Conservation (phyloP, 2,329 filamentous ascomycete species). For the Arthrobotrys musiformis region DNA sequence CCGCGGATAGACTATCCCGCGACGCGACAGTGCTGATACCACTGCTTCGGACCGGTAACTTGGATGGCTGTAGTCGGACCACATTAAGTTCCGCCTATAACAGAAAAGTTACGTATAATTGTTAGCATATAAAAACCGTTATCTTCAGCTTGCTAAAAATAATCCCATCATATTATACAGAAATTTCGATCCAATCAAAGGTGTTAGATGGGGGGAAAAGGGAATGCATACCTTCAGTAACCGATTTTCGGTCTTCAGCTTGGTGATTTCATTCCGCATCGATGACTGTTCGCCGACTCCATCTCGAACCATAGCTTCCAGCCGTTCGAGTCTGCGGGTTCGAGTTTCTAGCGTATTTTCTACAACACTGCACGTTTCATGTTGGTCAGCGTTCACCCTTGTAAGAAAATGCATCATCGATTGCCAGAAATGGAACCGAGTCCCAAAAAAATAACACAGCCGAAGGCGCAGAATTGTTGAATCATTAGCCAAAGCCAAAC, state of each 20-base stretch:
- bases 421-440: conserved; percentile 21
- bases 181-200: background rate
- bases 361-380: conserved; percentile 63
- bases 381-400: conserved; percentile 44
- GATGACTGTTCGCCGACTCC: conserved; percentile 68
- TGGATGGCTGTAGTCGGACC: conserved; percentile 52
- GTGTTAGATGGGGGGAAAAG: background rate
- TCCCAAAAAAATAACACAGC: conserved; percentile 26
- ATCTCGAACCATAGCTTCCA: conserved; percentile 82
- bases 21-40: conserved; percentile 35
- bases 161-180: conserved; percentile 1
- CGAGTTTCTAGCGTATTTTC: conserved; percentile 83
- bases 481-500: background rate
- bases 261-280: conserved; percentile 66
- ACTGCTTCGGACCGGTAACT: conserved; percentile 43
- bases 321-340: conserved; percentile 83
- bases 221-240: conserved; percentile 69
- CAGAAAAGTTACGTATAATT: conserved; percentile 2
- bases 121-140: conserved; percentile 9
- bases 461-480: background rate
- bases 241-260: conserved; percentile 72
- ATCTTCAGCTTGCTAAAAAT: conserved; percentile 10
- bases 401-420: conserved; percentile 22
- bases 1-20: conserved; percentile 41
- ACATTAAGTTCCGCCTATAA: conserved; percentile 51